A percentile compares a stretch with the other conserved stretches of the same genome.
phyloP scores from a whole-genome alignment of 106 monocot species.

The Acorus calamus region DNA sequence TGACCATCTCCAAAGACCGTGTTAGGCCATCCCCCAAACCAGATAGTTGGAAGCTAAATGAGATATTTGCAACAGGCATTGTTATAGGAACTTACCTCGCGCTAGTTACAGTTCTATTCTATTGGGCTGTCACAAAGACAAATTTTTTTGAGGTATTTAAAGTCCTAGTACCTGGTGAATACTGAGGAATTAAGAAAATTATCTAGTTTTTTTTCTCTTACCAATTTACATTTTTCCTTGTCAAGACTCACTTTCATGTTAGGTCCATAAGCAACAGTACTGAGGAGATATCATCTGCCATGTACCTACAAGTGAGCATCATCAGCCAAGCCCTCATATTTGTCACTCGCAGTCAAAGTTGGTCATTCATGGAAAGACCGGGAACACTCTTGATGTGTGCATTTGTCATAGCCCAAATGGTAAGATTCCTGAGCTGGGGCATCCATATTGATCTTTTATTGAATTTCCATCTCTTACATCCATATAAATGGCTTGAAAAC shows the following conservation, averaged over 20 bases:
- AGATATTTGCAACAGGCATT: slow-evolving; percentile 64
- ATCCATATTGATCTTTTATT: background rate
- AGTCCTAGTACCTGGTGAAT: background rate
- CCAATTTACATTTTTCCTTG: background rate
- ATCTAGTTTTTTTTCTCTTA: background rate
- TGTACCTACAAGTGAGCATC: slow-evolving; percentile 74
- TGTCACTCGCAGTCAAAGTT: slow-evolving; percentile 53
- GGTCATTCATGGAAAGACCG: slow-evolving; percentile 58
- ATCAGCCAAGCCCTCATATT: slow-evolving; percentile 77
- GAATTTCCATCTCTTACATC: too few relatives aligned
- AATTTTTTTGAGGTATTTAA: slow-evolving; percentile 43
- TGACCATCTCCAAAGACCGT: slow-evolving; percentile 63
- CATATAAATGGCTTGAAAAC: too few relatives aligned
- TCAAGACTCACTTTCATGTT: slow-evolving; percentile 38
- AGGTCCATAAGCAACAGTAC: slow-evolving; percentile 27
- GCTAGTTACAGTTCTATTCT: slow-evolving; percentile 58
- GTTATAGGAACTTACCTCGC: slow-evolving; percentile 69
- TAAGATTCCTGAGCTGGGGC: slow-evolving; percentile 13
- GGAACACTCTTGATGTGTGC: slow-evolving; percentile 58
- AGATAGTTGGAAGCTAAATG: slow-evolving; percentile 64
- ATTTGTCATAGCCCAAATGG: slow-evolving; percentile 59
- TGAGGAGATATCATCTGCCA: slow-evolving; percentile 45
- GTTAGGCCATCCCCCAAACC: slow-evolving; percentile 60
- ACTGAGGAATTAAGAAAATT: background rate
- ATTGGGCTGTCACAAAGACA: slow-evolving; percentile 41